A percentile compares a stretch with the other conserved stretches of the same genome.
Evolutionary conservation across 352 stramenopile species (phyloP).

Genomic region (Pythium guiyangense): DNA sequence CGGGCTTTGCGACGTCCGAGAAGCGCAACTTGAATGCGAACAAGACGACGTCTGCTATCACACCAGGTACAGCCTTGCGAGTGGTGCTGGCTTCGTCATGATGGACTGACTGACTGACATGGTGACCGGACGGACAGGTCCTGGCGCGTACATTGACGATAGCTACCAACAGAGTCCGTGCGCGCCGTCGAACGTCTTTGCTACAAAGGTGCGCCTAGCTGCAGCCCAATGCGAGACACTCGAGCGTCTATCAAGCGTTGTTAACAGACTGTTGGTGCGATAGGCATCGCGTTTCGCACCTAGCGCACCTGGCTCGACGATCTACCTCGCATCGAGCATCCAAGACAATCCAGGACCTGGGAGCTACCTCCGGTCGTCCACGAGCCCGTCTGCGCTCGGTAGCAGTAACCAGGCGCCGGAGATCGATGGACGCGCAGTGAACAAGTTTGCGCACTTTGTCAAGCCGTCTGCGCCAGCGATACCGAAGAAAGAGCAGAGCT

Average conservation of each 20-base stretch:
- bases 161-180: slow-evolving; percentile 11
- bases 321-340: slow-evolving; percentile 59
- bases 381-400: slow-evolving; percentile 16
- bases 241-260: no score
- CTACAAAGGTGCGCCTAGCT: slow-evolving; percentile 40
- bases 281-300: slow-evolving; percentile 73
- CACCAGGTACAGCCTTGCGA: slow-evolving; percentile 26
- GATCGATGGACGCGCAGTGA: slow-evolving; percentile 6
- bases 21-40: slow-evolving; percentile 78
- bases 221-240: not conserved
- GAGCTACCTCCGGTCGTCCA: slow-evolving; percentile 29
- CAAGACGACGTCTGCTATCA: slow-evolving; percentile 73
- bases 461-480: slow-evolving; percentile 64
- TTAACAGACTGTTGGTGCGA: not conserved
- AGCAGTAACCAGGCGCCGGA: slow-evolving; percentile 21
- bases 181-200: slow-evolving; percentile 56
- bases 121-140: slow-evolving; percentile 20
- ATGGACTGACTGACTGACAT: not conserved
- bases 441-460: slow-evolving; percentile 41
- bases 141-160: slow-evolving; percentile 48
- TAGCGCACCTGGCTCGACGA: slow-evolving; percentile 60
- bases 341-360: slow-evolving; percentile 73
- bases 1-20: slow-evolving; percentile 65
- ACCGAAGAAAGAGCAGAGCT: slow-evolving; percentile 67
- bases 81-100: not conserved